These are phyloP conservation scores for Kluyveromyces starmeri DNA, from an alignment of 805 yeast species.

Conservation along the genomic window DNA sequence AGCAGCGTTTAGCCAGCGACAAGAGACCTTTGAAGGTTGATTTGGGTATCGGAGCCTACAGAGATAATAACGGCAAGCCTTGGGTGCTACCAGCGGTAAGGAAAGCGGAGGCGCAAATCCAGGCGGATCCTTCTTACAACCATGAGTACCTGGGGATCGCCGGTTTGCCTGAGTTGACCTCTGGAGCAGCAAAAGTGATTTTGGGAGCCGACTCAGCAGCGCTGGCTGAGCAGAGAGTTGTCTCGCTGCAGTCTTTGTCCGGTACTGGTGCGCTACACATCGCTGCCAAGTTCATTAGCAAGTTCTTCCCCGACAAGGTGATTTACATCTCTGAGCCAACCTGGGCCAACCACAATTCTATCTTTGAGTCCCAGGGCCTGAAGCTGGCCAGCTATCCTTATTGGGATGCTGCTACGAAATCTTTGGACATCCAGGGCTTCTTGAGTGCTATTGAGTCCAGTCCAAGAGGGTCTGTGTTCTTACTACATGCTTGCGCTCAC, in stretches of 20 bases:
- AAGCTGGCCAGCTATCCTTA: conserved; percentile 68
- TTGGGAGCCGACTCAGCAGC: conserved; percentile 54
- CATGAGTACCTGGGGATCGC: conserved; percentile 85
- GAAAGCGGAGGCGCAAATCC: conserved; percentile 58
- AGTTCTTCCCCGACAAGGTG: conserved; percentile 30
- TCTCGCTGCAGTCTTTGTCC: conserved; percentile 80
- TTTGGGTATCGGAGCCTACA: conserved; percentile 88
- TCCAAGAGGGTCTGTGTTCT: conserved; percentile 65
- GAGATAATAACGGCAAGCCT: conserved; percentile 82
- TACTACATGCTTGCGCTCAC: conserved; percentile 94
- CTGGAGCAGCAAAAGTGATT: conserved; percentile 65
- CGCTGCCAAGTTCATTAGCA: conserved; percentile 50
- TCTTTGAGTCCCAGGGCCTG: conserved; percentile 65
- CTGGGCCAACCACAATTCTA: conserved; percentile 95
- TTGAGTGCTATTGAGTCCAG: conserved; percentile 55
- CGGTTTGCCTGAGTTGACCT: conserved; percentile 61
- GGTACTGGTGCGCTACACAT: conserved; percentile 96
- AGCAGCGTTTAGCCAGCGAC: conserved; percentile 55
- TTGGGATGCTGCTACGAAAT: conserved; percentile 67
- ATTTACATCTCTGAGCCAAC: conserved; percentile 82
- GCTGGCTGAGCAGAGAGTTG: conserved; percentile 53
- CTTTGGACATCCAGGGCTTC: conserved; percentile 64
- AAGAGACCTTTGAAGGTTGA: conserved; percentile 63
- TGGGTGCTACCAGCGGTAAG: conserved; percentile 75
- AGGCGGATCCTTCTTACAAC: conserved; percentile 51